Conservation (phyloP, 2,329 filamentous ascomycete species). For the Tolypocladium capitatum region DNA sequence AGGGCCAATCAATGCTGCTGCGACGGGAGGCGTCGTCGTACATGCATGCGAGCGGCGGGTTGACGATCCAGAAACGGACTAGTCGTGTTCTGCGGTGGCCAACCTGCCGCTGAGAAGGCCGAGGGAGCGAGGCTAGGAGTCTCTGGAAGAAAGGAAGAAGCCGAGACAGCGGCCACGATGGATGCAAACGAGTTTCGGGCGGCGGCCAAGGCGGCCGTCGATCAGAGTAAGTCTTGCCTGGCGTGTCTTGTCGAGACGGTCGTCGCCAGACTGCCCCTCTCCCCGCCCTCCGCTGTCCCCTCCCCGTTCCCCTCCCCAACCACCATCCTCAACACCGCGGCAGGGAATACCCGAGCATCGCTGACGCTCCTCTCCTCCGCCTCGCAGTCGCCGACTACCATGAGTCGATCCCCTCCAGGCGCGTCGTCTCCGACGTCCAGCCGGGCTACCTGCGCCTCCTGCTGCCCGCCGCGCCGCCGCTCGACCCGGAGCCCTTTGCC, state of each 20-base stretch:
- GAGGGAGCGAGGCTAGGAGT: neutral
- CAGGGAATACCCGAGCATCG: neutral
- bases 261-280: neutral
- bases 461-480: slow-evolving; percentile 54
- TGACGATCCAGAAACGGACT: neutral
- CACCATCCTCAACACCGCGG: neutral
- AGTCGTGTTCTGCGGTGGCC: neutral
- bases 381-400: slow-evolving; percentile 68
- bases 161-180: slow-evolving; percentile 37
- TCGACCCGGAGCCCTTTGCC: slow-evolving; percentile 58
- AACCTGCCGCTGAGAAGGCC: no score
- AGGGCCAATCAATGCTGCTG: no score
- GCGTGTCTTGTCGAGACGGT: no score
- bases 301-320: neutral
- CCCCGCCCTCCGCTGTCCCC: no score
- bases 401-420: slow-evolving; percentile 54
- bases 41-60: neutral
- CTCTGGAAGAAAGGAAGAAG: neutral
- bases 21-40: no score
- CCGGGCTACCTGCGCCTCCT: slow-evolving; percentile 78
- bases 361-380: neutral
- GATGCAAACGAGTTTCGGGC: slow-evolving; percentile 64
- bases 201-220: slow-evolving; percentile 65
- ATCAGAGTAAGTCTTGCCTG: slow-evolving; percentile 53
- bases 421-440: slow-evolving; percentile 63